Evolutionary conservation across 2,329 filamentous ascomycete genomes (phyloP), one percentile per base, ranked within the genome.

Genomic region (Trichophyton schoenleinii): DNA sequence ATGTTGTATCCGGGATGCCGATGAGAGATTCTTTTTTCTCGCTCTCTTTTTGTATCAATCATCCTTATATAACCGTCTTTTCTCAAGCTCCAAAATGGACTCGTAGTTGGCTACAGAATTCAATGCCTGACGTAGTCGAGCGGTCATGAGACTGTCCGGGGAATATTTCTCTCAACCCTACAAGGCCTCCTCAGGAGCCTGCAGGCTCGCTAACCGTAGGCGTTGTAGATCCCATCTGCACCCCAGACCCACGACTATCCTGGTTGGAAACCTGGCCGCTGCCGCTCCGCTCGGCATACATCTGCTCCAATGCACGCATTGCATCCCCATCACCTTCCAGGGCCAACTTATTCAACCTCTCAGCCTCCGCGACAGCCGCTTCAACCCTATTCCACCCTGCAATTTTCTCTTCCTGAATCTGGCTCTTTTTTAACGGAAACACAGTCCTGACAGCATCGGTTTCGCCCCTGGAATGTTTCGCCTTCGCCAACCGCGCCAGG

Each of bases 401-500:
- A 49, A 75, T 62, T 44, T 68, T 69, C 20, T 70, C 70, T 25
- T 70, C 67, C 22, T 73, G 60, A 62, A 68, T 70, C 53, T 70
- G 67, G 8, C 67, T 67, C 7, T 75, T 69, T 44, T 68, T 71
- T 20, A 68, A 64, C 7, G 68, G 63, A 41, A 82, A 80, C 3
- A 86, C 78, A 0, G 85, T 87, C 28, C 73, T 72, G n/a, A 88
- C 84, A 15, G 81, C 74, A 68, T 89, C 87, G 18, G 71, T 77
- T 70, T 89, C 85, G 6, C 85, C 85, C 66, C 79, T 83, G 31
- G 78, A 78, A 57, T 78, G 79, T 71, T 90, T 90, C 59, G 87
- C 72, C 11, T 80, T 78, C 65, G 86, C 86, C 25, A 91, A 68
- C 31, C 82, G 82, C 66, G 87, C 82, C 1, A 90, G 73, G 68